Percentiles rank a stretch among this genome's conserved stretches.
Evolutionary conservation across 306 rosid species (phyloP).

Genomic region (Morella rubra): DNA sequence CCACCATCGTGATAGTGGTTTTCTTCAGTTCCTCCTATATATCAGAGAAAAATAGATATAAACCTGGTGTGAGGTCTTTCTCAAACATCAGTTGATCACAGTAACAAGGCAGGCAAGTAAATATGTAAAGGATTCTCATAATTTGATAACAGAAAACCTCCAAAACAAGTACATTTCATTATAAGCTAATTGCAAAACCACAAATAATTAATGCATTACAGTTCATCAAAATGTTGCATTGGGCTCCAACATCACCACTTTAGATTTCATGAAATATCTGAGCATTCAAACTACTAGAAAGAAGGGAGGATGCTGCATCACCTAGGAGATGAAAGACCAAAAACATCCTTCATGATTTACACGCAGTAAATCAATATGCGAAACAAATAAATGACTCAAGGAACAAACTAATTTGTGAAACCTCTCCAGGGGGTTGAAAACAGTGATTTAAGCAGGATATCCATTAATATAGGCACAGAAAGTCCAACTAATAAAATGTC

Average conservation of each 20-base stretch:
- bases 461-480: too few species aligned
- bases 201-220: not conserved
- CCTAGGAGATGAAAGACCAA: not conserved
- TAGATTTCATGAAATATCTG: not conserved
- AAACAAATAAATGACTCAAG: too few species aligned
- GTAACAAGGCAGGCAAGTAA: too few species aligned
- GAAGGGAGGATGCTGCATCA: not conserved
- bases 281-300: not conserved
- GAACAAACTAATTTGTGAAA: too few species aligned
- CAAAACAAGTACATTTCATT: not conserved
- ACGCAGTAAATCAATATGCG: too few species aligned
- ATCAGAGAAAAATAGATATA: not conserved
- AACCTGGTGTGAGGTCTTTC: not conserved
- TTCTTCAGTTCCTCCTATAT: conserved; percentile 84
- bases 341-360: not conserved
- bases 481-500: too few species aligned
- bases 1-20: conserved; percentile 85
- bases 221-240: not conserved
- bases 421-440: too few species aligned
- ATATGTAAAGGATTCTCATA: too few species aligned
- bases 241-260: not conserved
- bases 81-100: too few species aligned
- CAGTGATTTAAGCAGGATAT: too few species aligned
- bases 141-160: too few species aligned
- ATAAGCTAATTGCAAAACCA: not conserved